Conservation (phyloP, 2,329 filamentous ascomycete genomes). For the Massarina eburnea region DNA sequence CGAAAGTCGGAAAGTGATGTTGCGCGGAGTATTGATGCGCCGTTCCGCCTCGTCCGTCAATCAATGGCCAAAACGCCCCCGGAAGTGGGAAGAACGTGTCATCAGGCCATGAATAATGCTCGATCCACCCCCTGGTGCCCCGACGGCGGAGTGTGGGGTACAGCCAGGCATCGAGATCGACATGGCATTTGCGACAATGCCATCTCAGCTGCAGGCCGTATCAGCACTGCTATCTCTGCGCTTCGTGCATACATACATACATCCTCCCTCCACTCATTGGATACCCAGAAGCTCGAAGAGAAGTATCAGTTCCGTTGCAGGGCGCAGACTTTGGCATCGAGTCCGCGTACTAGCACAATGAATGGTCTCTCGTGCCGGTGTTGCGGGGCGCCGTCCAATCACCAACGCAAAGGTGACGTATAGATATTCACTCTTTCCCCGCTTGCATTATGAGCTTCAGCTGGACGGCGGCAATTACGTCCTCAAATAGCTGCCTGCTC, state of each 20-base stretch:
- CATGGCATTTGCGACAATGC: background rate
- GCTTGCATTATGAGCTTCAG: background rate
- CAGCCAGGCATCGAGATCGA: slow-evolving; percentile 2
- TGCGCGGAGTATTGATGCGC: background rate
- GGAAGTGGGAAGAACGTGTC: background rate
- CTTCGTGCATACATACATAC: no score
- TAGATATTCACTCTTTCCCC: background rate
- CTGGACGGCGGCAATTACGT: slow-evolving; percentile 5
- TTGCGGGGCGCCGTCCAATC: background rate
- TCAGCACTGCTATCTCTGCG: no score
- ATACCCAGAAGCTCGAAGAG: no score
- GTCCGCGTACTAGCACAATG: no score
- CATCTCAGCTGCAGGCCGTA: background rate
- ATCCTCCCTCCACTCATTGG: no score
- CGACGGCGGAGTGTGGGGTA: no score
- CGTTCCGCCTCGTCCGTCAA: background rate
- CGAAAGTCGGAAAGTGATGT: no score
- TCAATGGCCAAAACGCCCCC: background rate
- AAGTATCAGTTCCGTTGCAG: no score
- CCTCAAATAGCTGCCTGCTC: slow-evolving; percentile 1
- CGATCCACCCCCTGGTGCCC: no score
- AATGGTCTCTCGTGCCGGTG: no score
- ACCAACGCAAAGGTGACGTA: background rate
- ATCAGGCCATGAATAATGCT: background rate
- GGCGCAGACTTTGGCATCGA: no score